These are phyloP conservation scores for Lentinus tigrinus DNA, from an alignment of 768 basidiomycete species.

Conservation along the genomic window DNA sequence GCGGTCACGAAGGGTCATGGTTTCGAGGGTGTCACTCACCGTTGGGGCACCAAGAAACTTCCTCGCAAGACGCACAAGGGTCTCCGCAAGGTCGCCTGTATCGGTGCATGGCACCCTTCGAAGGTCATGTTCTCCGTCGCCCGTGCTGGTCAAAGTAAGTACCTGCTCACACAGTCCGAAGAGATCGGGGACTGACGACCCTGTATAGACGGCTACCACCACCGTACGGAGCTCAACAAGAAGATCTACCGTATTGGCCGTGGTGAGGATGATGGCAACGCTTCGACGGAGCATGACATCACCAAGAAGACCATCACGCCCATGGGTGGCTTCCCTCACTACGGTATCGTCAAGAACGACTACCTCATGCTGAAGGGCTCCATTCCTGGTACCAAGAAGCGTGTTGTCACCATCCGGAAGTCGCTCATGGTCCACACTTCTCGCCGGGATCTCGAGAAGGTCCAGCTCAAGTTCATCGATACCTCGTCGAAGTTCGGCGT, in stretches of 20 bases:
- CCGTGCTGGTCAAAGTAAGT: conserved; percentile 98
- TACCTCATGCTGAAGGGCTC: conserved; percentile 97
- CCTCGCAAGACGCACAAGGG: conserved; percentile 99
- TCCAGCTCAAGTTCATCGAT: conserved; percentile 97
- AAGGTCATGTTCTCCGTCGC: conserved; percentile 99
- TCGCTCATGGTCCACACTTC: conserved; percentile 96
- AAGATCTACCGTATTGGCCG: conserved; percentile 95
- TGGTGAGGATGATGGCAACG: conserved; percentile 75
- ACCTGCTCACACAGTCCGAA: conserved; percentile 15
- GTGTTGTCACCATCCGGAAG: conserved; percentile 96
- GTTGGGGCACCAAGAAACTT: conserved; percentile 99
- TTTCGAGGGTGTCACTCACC: conserved; percentile 98
- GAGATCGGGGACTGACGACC: background rate
- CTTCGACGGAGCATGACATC: conserved; percentile 92
- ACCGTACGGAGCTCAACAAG: conserved; percentile 98
- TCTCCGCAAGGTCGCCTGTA: conserved; percentile 99
- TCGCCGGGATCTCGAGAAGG: conserved; percentile 95
- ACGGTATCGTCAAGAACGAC: conserved; percentile 98
- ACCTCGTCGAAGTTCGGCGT: conserved; percentile 97
- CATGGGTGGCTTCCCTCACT: conserved; percentile 99
- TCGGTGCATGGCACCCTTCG: conserved; percentile 97
- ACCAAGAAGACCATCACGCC: conserved; percentile 94
- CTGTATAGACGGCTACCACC: conserved; percentile 82
- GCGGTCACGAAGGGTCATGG: conserved; percentile 99
- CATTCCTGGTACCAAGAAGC: conserved; percentile 95